A percentile compares a stretch with the other conserved stretches of the same genome.
Evolutionary conservation across 2,329 filamentous ascomycete genomes (phyloP).

Genomic region (Xylariales sp.): DNA sequence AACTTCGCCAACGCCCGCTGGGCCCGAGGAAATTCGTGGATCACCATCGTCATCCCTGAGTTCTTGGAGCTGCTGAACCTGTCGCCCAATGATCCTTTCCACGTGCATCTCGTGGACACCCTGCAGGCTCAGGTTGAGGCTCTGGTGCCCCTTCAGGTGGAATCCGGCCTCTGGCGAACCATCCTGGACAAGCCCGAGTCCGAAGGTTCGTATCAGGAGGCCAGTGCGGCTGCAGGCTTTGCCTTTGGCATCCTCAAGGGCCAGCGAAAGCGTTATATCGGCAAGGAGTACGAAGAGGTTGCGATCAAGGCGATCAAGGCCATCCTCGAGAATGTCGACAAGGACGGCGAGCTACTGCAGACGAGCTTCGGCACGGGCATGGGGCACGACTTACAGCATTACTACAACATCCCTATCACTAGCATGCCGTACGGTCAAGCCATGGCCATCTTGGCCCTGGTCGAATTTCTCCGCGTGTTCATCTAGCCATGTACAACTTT

Average conservation of each 20-base stretch:
- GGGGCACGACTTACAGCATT: slow-evolving; percentile 69
- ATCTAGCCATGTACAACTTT: slow-evolving; percentile 20
- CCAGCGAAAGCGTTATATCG: slow-evolving; percentile 64
- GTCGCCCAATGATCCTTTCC: slow-evolving; percentile 57
- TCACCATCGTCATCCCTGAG: slow-evolving; percentile 80
- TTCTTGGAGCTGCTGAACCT: slow-evolving; percentile 71
- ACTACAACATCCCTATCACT: slow-evolving; percentile 70
- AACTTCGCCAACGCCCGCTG: slow-evolving; percentile 56
- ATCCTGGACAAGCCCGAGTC: slow-evolving; percentile 62
- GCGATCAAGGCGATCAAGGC: slow-evolving; percentile 64
- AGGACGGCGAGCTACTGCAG: slow-evolving; percentile 65
- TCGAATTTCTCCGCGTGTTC: slow-evolving; percentile 65
- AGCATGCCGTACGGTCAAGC: slow-evolving; percentile 83
- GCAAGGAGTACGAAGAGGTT: slow-evolving; percentile 53
- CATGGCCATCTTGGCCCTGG: slow-evolving; percentile 79
- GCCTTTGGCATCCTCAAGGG: slow-evolving; percentile 77
- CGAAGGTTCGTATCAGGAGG: slow-evolving; percentile 70
- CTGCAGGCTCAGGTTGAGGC: slow-evolving; percentile 67
- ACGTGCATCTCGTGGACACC: slow-evolving; percentile 54
- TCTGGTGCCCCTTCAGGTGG: slow-evolving; percentile 54
- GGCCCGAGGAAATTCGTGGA: slow-evolving; percentile 65
- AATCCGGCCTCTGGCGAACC: slow-evolving; percentile 68
- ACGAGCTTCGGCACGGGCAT: slow-evolving; percentile 78
- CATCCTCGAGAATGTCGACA: slow-evolving; percentile 61
- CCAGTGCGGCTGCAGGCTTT: slow-evolving; percentile 76